Evolutionary conservation across 2,329 filamentous ascomycete species (phyloP), one percentile per base, ranked within the genome.

Genomic region (Penicillium sclerotiorum): DNA sequence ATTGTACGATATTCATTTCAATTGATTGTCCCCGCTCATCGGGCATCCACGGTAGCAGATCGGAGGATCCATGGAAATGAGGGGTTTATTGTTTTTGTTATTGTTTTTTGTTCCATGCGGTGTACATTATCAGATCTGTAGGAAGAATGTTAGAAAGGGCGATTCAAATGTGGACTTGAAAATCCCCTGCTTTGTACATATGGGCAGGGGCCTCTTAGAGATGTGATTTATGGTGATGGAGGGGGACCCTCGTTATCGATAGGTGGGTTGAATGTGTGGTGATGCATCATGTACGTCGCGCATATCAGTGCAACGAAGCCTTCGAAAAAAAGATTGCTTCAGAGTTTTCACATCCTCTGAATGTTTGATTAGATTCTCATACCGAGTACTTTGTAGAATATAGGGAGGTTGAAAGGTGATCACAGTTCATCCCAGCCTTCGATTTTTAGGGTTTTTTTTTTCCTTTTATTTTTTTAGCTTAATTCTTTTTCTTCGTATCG

Each of bases 221-320:
- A 11, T 36, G 8, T 17, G 8, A 32, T 32, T 35, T n/a, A 15
- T n/a, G 42, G 23, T 52, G 49, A 60, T 61, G 63, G 64, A 66
- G 64, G 65, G 63, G 62, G 47, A 52, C 22, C 25, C 45, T 60
- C 46, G 52, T 64, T 62, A 65, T 66, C 63, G 63, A 68, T 68
- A 68, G 64, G 64, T 39, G 41, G 38, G 44, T 43, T 33, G 38
- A 30, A 5, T 49, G 25, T 3, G 9, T 4, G 13, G 25, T 28
- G 25, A 13, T 55, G 50, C 50, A 47, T 42, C 22, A 25, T 55
- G 52, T 51, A 52, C 45, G 49, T 33, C 40, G 40, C 47, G 47
- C 47, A 49, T 45, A 45, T 49, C 45, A 32, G 55, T 55, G 45
- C 52, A 52, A 13, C 25, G 25, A 7, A 8, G 3, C 9, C 9